These are phyloP conservation scores for Sporodiniella umbellata DNA, from an alignment of 371 early-diverging fungal genomes.

Conservation along the genomic window DNA sequence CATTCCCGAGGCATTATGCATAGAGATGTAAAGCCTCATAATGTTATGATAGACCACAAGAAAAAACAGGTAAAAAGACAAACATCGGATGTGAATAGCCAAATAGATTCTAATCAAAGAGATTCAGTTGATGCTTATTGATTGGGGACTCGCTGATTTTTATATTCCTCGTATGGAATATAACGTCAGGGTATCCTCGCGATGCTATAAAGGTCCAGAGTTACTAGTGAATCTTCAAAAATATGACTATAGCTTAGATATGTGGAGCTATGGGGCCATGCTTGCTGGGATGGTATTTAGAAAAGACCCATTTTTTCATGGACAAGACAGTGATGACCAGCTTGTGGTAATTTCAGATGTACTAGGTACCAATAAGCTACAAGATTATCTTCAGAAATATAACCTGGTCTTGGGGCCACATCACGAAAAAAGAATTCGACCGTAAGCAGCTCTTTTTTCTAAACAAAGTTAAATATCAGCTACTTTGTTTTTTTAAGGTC, in stretches of 20 bases:
- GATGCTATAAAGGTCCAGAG: conserved; percentile 99
- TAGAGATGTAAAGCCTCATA: conserved; percentile 99
- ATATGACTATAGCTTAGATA: conserved; percentile 99
- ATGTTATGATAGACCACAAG: conserved; percentile 98
- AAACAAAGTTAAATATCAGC: neutral
- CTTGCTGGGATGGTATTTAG: conserved; percentile 98
- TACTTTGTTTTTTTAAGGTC: conserved; percentile 31
- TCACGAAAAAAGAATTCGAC: conserved; percentile 77
- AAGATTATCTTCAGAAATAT: conserved; percentile 92
- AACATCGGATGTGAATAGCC: too few relatives aligned
- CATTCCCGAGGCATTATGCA: conserved; percentile 99
- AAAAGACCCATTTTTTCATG: conserved; percentile 98
- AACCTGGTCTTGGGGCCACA: conserved; percentile 82
- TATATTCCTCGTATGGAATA: conserved; percentile 96
- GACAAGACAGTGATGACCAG: conserved; percentile 97
- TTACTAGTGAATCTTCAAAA: conserved; percentile 94
- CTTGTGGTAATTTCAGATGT: conserved; percentile 95
- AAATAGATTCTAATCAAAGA: neutral
- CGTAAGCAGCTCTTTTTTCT: conserved; percentile 12
- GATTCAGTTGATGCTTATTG: conserved; percentile 87
- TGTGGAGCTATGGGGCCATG: conserved; percentile 99
- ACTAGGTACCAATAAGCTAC: conserved; percentile 92
- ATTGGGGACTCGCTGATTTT: conserved; percentile 99
- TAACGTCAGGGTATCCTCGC: conserved; percentile 98
- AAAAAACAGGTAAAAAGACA: conserved; percentile 72